These are phyloP conservation scores for Saposhnikovia divaricata DNA, from an alignment of 129 eudicot genomes.

Conservation along the genomic window DNA sequence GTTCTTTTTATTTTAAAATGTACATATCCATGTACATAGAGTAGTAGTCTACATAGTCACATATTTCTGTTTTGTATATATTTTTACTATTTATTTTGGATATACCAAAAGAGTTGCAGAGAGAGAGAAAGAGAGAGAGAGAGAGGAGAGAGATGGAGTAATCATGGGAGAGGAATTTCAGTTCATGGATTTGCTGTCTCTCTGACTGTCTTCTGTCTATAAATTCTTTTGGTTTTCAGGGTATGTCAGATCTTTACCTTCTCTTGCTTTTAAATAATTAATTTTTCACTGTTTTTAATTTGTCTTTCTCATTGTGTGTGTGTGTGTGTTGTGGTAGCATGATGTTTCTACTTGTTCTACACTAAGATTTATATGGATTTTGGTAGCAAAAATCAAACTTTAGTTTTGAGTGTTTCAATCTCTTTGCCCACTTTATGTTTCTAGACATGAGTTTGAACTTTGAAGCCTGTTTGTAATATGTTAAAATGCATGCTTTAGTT, in stretches of 20 bases:
- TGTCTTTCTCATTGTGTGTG: background rate
- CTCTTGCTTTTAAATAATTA: background rate
- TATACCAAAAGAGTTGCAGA: background rate
- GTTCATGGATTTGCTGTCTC: background rate
- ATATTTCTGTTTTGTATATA: background rate
- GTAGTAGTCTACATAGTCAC: background rate
- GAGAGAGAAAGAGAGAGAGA: background rate
- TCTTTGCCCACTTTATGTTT: background rate
- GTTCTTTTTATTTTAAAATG: background rate
- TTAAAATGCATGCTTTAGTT: background rate
- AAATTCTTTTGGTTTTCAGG: background rate
- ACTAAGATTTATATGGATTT: background rate
- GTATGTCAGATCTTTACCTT: slow-evolving; percentile 8
- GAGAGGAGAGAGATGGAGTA: background rate
- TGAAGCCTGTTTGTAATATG: background rate
- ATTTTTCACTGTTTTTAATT: background rate
- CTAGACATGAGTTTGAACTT: background rate
- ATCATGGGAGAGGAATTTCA: background rate
- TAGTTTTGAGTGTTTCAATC: background rate
- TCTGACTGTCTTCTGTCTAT: background rate
- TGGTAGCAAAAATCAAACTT: background rate
- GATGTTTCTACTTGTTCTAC: background rate
- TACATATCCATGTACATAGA: background rate
- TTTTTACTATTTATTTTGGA: background rate
- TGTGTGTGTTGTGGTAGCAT: background rate